A percentile compares a stretch with the other conserved stretches of the same genome.
These are phyloP conservation scores for Hyaloscypha variabilis DNA, from an alignment of 495 filamentous ascomycete genomes.

Conservation along the genomic window DNA sequence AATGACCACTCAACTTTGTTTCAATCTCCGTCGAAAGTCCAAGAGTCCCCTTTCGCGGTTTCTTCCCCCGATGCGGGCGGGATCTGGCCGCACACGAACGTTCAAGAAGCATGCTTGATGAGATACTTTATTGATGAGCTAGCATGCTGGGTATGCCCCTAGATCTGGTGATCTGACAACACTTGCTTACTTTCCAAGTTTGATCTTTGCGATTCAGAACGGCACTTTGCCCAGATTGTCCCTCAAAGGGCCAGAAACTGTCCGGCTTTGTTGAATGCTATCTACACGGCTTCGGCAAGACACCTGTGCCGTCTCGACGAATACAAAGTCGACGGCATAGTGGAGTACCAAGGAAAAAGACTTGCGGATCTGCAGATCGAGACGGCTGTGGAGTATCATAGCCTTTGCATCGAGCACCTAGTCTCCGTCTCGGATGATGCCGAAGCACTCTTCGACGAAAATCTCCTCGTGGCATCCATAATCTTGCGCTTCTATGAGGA, in stretches of 20 bases:
- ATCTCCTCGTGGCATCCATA: slow-evolving; percentile 36
- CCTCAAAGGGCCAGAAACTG: slow-evolving; percentile 36
- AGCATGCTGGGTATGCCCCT: slow-evolving; percentile 24
- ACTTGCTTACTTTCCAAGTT: slow-evolving; percentile 9
- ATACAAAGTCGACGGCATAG: slow-evolving; percentile 23
- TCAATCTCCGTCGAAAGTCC: not conserved
- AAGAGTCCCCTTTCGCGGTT: not conserved
- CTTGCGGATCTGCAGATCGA: slow-evolving; percentile 31
- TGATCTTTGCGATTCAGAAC: slow-evolving; percentile 24
- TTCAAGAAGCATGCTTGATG: slow-evolving; percentile 36
- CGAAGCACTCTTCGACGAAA: slow-evolving; percentile 37
- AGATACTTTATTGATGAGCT: slow-evolving; percentile 35
- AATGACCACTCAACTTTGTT: not conserved
- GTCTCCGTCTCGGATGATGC: slow-evolving; percentile 31
- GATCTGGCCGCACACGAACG: not conserved
- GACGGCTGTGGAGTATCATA: slow-evolving; percentile 36
- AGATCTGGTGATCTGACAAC: not conserved
- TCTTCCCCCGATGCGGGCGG: too few species aligned
- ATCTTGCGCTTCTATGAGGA: slow-evolving; percentile 42
- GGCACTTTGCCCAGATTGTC: slow-evolving; percentile 36
- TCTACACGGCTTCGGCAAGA: slow-evolving; percentile 36
- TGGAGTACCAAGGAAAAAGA: slow-evolving; percentile 25
- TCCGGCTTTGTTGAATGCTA: slow-evolving; percentile 36
- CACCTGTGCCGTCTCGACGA: slow-evolving; percentile 26
- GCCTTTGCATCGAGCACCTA: slow-evolving; percentile 30